Evolutionary conservation across 164 flowering plant species (phyloP).

Genomic region (Magnolia changhungtana): DNA sequence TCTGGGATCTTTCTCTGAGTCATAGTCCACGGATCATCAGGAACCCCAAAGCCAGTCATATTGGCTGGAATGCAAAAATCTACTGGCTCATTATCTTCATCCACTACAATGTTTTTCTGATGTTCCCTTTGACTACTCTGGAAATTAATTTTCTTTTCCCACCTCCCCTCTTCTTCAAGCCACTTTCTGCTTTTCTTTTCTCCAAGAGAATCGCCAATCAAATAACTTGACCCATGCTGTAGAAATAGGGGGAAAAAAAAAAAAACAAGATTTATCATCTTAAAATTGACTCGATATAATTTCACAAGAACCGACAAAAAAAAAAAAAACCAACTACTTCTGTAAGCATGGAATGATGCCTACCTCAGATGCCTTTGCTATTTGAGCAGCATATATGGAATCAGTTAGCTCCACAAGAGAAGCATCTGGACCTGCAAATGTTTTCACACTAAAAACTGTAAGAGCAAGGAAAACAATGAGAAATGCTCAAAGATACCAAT

Average conservation of each 20-base stretch:
- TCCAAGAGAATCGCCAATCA: background rate
- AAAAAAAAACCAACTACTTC: background rate
- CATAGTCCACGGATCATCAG: conserved; percentile 15
- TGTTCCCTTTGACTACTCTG: conserved; percentile 8
- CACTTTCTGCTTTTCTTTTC: conserved; percentile 41
- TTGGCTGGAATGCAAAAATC: background rate
- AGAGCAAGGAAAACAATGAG: background rate
- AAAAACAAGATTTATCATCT: background rate
- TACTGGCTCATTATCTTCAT: background rate
- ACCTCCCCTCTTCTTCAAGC: conserved; percentile 18
- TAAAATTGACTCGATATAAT: background rate
- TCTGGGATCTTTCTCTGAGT: conserved; percentile 53
- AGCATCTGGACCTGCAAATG: conserved; percentile 56
- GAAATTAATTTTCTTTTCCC: conserved; percentile 24
- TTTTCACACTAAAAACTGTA: background rate
- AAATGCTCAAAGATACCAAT: background rate
- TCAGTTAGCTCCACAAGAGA: conserved; percentile 65
- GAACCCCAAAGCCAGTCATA: conserved; percentile 39
- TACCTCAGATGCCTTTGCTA: conserved; percentile 55
- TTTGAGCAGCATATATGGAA: conserved; percentile 81
- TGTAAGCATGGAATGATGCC: background rate
- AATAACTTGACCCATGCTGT: conserved; percentile 5
- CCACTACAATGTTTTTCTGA: conserved; percentile 15
- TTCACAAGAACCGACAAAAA: background rate
- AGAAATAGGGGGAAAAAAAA: background rate